Evolutionary conservation across 176 grass and related monocot species (phyloP), one percentile per base, ranked within the genome.

Genomic region (Avena insularis): DNA sequence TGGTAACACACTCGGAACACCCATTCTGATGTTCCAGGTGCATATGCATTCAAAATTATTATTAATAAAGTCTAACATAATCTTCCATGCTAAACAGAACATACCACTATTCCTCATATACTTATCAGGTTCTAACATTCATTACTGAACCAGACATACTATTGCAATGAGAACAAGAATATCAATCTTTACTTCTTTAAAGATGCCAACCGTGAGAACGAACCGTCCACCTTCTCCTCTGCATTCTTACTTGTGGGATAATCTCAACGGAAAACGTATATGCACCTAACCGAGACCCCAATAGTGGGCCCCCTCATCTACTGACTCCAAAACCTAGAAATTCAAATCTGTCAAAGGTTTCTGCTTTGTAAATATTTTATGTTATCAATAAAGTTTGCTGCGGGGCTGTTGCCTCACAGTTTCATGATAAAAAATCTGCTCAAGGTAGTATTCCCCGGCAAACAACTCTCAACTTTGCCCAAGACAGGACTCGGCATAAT

Each of bases 1-100:
- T 60, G 31, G 25, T 66, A 67, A 78, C 40, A 57, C n/a, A 86
- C 3, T 75, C 74, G 40, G 45, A 81, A 80, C 59, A 91, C 74
- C n/a, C 33, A 16, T 12, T 61, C 53, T 36, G 14, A 76, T 53
- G 66, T 84, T 51, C 5, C 10, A 29, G 5, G 38, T 76, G 63
- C 63, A 45, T n/a, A 29, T 75, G 16, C 65, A 35, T 83, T 31
- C 77, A 2, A 69, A 84, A 80, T 68, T 6, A 80, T 68, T 6
- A 75, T 43, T 66, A 19, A 66, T 75, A 38, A 79, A 3, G 12
- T 76, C 65, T 79, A 13, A 31, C 21, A 62, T 43, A n/a, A 27
- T 47, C 4, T 75, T 75, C 23, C 82, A 90, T 71, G 33, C 79
- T 72, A 64, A 74, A 48, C 31, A 80, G 68, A 25, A 87, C 10